phyloP scores from a whole-genome alignment of 371 early-diverging fungal species.

The Mortierella sp. region DNA sequence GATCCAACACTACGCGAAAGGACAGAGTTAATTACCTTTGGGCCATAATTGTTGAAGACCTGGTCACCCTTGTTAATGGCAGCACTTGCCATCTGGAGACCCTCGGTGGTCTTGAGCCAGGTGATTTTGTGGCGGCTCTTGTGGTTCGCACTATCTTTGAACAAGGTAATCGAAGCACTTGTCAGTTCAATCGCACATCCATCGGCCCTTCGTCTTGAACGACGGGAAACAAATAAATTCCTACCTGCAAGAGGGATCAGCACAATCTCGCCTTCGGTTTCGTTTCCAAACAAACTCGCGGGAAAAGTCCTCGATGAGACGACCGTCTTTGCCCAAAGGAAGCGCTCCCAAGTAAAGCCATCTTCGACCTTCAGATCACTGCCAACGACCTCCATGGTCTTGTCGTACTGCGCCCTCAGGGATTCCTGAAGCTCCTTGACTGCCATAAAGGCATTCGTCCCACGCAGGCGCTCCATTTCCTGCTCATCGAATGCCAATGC shows the following conservation, averaged over 20 bases:
- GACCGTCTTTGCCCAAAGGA: conserved; percentile 71
- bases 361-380: conserved; percentile 38
- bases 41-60: conserved; percentile 77
- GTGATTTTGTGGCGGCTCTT: conserved; percentile 34
- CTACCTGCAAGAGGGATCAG: conserved; percentile 40
- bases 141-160: conserved; percentile 36
- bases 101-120: conserved; percentile 33
- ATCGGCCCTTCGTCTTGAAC: too few species aligned
- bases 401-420: conserved; percentile 56
- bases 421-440: conserved; percentile 58
- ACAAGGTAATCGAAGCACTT: neutral
- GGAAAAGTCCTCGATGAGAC: conserved; percentile 75
- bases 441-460: conserved; percentile 65
- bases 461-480: conserved; percentile 63
- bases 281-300: conserved; percentile 39
- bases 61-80: conserved; percentile 60
- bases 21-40: conserved; percentile 61
- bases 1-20: neutral
- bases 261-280: conserved; percentile 20
- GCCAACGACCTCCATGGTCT: conserved; percentile 48
- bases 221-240: neutral
- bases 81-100: conserved; percentile 40
- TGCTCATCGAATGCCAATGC: conserved; percentile 60
- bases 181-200: neutral
- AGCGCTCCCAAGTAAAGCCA: conserved; percentile 63